phyloP scores from a whole-genome alignment of 116 monocot species.

The Iris pallida region DNA sequence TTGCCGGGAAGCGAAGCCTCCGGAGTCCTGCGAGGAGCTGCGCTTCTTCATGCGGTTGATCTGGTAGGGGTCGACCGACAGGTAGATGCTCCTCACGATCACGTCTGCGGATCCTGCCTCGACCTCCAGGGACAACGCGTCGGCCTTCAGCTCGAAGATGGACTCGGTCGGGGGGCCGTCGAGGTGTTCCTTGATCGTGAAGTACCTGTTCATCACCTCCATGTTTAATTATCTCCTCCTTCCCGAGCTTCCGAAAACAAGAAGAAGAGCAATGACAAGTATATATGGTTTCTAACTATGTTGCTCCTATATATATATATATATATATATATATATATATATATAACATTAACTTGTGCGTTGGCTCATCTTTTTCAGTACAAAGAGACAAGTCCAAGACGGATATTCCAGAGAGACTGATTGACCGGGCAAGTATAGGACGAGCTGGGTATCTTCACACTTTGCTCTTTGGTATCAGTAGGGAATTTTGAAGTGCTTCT shows the following conservation, averaged over 20 bases:
- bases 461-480: no score
- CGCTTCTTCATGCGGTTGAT: constrained; percentile 42
- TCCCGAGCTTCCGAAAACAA: not conserved
- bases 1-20: not conserved
- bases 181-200: constrained; percentile 15
- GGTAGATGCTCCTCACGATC: constrained; percentile 30
- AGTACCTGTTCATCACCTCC: constrained; percentile 32
- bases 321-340: constrained; percentile 1
- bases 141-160: constrained; percentile 24
- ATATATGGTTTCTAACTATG: not conserved
- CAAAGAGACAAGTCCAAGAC: no score
- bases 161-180: constrained; percentile 18
- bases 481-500: no score
- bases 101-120: constrained; percentile 16
- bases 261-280: not conserved
- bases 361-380: no score
- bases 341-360: no score
- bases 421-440: no score
- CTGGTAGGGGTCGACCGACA: constrained; percentile 51
- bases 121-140: not conserved
- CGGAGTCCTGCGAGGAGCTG: constrained; percentile 25
- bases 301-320: not conserved
- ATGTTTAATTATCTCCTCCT: constrained; percentile 8
- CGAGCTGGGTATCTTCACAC: no score
- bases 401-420: no score